These are phyloP conservation scores for Perkinsus marinus DNA, from an alignment of 169 alveolate species.

Conservation along the genomic window DNA sequence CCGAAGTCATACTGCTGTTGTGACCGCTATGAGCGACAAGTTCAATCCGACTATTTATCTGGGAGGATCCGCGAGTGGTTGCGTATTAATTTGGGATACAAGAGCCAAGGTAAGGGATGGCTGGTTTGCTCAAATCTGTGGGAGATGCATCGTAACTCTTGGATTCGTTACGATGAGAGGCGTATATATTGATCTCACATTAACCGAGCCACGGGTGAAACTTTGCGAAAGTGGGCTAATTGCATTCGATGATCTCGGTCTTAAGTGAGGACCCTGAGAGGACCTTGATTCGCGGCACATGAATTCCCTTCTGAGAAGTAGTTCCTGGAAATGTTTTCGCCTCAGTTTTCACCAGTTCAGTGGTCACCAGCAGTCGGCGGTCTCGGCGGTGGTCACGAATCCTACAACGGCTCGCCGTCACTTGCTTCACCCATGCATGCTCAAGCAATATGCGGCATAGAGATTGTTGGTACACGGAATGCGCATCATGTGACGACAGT, in stretches of 20 bases:
- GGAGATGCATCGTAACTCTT: too few relatives aligned
- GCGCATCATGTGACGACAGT: background rate
- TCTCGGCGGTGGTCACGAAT: background rate
- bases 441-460: background rate
- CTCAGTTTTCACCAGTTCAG: background rate
- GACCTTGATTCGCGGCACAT: too few relatives aligned
- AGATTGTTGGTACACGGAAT: background rate
- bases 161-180: too few relatives aligned
- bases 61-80: background rate
- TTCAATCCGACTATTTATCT: background rate
- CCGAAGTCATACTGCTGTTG: background rate
- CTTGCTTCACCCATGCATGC: background rate
- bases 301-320: background rate
- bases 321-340: background rate
- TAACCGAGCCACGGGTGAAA: too few relatives aligned
- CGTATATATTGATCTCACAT: too few relatives aligned
- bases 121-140: background rate
- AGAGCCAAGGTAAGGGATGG: background rate
- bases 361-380: background rate
- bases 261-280: too few relatives aligned
- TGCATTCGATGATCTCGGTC: too few relatives aligned
- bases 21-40: background rate
- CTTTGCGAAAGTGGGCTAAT: too few relatives aligned
- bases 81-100: background rate
- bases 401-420: background rate